Percentiles rank a stretch among this genome's conserved stretches.
These are phyloP conservation scores for Hydrangea macrophylla DNA, from an alignment of 148 eudicot genomes.

Conservation along the genomic window DNA sequence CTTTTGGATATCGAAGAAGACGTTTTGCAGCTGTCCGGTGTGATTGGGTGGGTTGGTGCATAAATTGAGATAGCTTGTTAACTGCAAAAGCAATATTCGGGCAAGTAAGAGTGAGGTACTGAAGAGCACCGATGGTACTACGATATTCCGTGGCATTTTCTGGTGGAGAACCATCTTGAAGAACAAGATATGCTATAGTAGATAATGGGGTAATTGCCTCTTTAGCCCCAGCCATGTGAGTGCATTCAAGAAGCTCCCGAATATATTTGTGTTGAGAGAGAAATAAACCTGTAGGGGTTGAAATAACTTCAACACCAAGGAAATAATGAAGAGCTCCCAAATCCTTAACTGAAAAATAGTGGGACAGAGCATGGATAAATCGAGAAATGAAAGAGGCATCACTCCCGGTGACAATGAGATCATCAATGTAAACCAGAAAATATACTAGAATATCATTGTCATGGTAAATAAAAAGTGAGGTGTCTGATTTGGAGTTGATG, in stretches of 20 bases:
- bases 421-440: not conserved
- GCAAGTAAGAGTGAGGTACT: no score
- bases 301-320: no score
- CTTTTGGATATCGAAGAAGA: not conserved
- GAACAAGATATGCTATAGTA: not conserved
- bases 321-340: no score
- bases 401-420: not conserved
- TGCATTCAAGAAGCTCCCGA: no score
- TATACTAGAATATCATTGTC: not conserved
- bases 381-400: not conserved
- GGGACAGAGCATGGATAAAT: not conserved
- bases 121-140: no score
- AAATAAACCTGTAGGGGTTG: not conserved
- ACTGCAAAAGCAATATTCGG: no score
- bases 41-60: no score
- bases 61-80: no score
- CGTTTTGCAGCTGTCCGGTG: no score
- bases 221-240: no score
- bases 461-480: not conserved
- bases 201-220: not conserved
- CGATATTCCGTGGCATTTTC: not conserved
- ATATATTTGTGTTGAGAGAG: not conserved
- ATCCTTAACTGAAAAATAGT: not conserved
- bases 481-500: not conserved
- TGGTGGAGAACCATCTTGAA: no score